Base-by-base conservation (phyloP, 2,329 filamentous ascomycete species). In the Botrytis fragariae region DNA sequence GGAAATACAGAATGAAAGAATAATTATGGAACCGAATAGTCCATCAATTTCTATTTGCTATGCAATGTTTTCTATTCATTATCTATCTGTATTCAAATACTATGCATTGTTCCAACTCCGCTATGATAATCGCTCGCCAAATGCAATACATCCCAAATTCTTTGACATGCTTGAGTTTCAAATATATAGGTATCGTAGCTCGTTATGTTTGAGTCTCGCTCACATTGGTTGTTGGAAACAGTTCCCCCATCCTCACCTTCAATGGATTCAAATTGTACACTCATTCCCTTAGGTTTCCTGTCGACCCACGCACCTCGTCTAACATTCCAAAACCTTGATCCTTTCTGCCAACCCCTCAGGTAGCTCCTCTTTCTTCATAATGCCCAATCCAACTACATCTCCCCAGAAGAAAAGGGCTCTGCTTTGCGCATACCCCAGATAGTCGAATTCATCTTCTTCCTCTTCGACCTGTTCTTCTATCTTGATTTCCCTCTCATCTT, bases 351-450 rank as follows among this genome's bases (percentile, higher is more conserved):
- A 79, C n/a, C 86, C 85, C 76, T 88, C 86, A 0, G 94, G 94
- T 76, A 99, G 83, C 37, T 98, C 94, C 77, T 95, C 91, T 75
- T 86, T 82, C 80, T 87, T 89, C 57, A 96, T 86, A 57, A 99
- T 83, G 0, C 94, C 94, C 82, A 97, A 83, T 72, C 87, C 84
- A 72, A 98, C 84, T 70, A 94, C 90, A 83, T 99, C 96, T 1
- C 94, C 95, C 93, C 95, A 97, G 84, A 99, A 96, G 83, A 98
- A 96, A 84, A 96, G 86, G 0, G 94, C 95, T 22, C 96, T 87
- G 77, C 98, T 93, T 83, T 97, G 93, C 12, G 96, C 91, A 83
- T 98, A 99, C 18, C 88, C 89, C 37, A 99, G 86, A 81, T 98
- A 99, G 82, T 99, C 95, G 80, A 98, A 99, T 79, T 93, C 93